These are phyloP conservation scores for Rutstroemia sp. DNA, from an alignment of 2,329 filamentous ascomycete genomes.

Conservation along the genomic window DNA sequence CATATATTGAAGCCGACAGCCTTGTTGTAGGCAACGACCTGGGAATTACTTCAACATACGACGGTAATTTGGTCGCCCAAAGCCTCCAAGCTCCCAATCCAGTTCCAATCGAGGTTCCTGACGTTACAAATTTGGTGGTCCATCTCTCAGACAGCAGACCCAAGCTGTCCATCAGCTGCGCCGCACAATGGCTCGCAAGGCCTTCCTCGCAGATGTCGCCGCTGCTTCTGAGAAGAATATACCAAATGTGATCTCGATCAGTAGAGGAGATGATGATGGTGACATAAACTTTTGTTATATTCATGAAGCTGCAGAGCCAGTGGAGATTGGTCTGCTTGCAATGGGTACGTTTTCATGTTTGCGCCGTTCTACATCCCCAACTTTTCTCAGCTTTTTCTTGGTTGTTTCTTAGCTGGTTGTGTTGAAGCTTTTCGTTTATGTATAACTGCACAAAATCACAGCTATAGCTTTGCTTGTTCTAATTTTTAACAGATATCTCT, in stretches of 20 bases:
- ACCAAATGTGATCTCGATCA: constrained; percentile 45
- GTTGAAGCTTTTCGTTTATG: neutral
- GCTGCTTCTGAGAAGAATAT: constrained; percentile 34
- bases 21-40: too few species aligned
- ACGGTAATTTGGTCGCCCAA: too few species aligned
- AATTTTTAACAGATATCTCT: constrained; percentile 39
- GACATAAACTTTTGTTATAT: constrained; percentile 57
- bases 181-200: constrained; percentile 53
- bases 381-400: neutral
- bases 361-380: neutral
- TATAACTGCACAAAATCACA: neutral
- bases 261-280: constrained; percentile 61
- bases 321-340: constrained; percentile 22
- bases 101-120: neutral
- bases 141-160: neutral
- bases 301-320: constrained; percentile 22
- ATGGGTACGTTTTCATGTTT: constrained; percentile 14
- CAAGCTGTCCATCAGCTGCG: neutral
- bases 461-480: neutral
- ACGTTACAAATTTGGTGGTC: neutral
- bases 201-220: constrained; percentile 53
- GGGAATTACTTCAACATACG: too few species aligned
- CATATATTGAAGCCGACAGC: too few species aligned
- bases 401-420: neutral
- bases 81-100: too few species aligned